Evolutionary conservation across 495 filamentous ascomycete species (phyloP).

Genomic region (Hypoxylon fuscum): DNA sequence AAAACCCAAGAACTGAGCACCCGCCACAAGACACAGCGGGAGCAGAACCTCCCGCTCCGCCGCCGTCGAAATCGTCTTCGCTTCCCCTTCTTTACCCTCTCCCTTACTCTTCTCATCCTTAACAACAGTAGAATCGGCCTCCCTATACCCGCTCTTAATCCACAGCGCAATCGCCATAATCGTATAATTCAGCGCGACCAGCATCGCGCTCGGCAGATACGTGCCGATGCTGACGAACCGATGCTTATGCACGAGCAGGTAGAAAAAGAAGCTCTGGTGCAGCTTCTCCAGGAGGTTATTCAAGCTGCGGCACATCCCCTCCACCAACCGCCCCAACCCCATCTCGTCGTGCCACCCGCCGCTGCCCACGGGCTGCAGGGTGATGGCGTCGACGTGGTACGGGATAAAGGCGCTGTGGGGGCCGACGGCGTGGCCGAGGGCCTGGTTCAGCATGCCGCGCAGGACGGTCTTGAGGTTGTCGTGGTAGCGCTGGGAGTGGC

Average conservation of each 20-base stretch:
- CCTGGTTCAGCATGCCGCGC: constrained; percentile 92
- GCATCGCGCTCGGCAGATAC: constrained; percentile 95
- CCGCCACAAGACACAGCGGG: constrained; percentile 75
- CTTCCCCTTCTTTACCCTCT: constrained; percentile 22
- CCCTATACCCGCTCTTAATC: constrained; percentile 77
- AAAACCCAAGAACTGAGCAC: constrained; percentile 78
- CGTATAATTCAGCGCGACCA: constrained; percentile 91
- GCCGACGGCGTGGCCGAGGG: constrained; percentile 86
- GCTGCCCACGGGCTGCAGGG: constrained; percentile 84
- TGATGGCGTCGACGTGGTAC: constrained; percentile 97
- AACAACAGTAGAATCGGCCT: constrained; percentile 24
- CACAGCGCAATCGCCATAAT: constrained; percentile 94
- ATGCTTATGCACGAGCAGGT: constrained; percentile 87
- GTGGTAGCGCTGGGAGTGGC: constrained; percentile 82
- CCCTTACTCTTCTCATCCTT: constrained; percentile 22
- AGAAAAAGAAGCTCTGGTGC: constrained; percentile 99
- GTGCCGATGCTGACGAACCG: constrained; percentile 98
- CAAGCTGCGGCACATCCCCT: constrained; percentile 87
- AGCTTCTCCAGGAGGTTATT: constrained; percentile 97
- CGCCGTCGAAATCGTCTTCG: constrained; percentile 32
- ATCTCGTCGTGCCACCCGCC: constrained; percentile 99
- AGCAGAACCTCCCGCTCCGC: constrained; percentile 80
- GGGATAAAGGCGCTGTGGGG: constrained; percentile 96
- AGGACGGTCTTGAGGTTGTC: constrained; percentile 89
- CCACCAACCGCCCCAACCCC: constrained; percentile 87